Evolutionary conservation across 495 filamentous ascomycete genomes (phyloP).

Genomic region (Chaetomium cochliodes): DNA sequence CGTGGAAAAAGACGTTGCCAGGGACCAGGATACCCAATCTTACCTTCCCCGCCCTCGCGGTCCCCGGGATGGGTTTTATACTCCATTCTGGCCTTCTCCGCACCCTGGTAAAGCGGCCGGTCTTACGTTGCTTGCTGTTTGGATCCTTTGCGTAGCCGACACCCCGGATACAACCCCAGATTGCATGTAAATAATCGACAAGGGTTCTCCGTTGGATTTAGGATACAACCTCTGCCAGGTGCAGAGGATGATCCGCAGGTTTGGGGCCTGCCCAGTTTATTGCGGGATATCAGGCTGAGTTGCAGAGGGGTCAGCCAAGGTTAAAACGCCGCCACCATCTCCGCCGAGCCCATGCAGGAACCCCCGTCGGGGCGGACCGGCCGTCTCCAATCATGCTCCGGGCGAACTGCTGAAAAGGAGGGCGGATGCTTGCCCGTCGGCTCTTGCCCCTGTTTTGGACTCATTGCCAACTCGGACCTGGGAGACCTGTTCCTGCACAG

Average conservation of each 20-base stretch:
- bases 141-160: not conserved
- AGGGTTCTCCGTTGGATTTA: not conserved
- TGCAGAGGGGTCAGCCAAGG: constrained; percentile 7
- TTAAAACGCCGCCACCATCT: not conserved
- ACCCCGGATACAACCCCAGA: constrained; percentile 19
- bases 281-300: constrained; percentile 16
- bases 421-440: not conserved
- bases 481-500: not conserved
- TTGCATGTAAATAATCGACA: not conserved
- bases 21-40: not conserved
- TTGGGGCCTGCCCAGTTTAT: constrained; percentile 8
- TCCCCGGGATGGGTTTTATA: not conserved
- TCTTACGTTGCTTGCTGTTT: not conserved
- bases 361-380: not conserved
- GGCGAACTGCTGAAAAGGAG: not conserved
- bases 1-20: not conserved
- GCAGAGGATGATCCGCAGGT: not conserved
- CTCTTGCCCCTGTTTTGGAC: constrained; percentile 1
- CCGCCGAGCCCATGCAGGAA: constrained; percentile 11
- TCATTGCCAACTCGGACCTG: not conserved
- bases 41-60: not conserved
- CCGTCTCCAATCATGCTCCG: constrained; percentile 1
- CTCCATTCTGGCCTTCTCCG: not conserved
- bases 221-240: not conserved
- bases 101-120: not conserved